Base-by-base conservation (phyloP, 257 asterid species). In the Penstemon davidsonii region DNA sequence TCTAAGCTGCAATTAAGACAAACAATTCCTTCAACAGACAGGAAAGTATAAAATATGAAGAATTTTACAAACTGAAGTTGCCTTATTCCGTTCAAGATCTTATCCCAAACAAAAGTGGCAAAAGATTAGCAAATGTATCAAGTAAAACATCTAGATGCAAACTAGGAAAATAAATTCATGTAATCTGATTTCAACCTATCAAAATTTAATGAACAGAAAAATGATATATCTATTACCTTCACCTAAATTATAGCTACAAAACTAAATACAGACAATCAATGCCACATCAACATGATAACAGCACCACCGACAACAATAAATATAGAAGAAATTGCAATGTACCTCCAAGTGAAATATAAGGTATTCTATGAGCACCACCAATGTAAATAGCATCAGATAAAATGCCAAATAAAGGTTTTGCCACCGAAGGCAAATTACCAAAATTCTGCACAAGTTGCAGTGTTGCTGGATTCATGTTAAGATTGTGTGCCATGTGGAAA, bases 301-400 rank as follows among this genome's bases (percentile, higher is more conserved):
- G 39, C 40, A 45, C 54, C 19, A 57, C 56, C 69, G 63, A 1
- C 9, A 46, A 19, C 10, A 38, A 45, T 5, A 18, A 60, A 61
- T 25, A 36, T 60, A 39, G 7, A 42, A 58, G 59, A 5, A 45
- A 55, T 10, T 38, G 58, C 3, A 6, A 19, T 52, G 59, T 76
- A 89, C 97, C 98, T 85, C 97, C 98, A 55, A 92, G 73, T 58
- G 95, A 80, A 62, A 92, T 70, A 76, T 88, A 92, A 43, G 98
- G 98, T 60, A 89, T 75, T 78, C 98, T 79, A 70, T 78, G 95
- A 73, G 89, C 95, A 51, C 91, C 96, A 54, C 84, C 85, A 74
- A 90, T 83, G 56, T 82, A 86, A 5, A 92, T 71, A 77, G 98
- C 87, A 85, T 90, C 98, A 72, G 98, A 90, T 60, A 92, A 70